Conservation (phyloP, 805 yeast species). For the Metschnikowia vanudenii region DNA sequence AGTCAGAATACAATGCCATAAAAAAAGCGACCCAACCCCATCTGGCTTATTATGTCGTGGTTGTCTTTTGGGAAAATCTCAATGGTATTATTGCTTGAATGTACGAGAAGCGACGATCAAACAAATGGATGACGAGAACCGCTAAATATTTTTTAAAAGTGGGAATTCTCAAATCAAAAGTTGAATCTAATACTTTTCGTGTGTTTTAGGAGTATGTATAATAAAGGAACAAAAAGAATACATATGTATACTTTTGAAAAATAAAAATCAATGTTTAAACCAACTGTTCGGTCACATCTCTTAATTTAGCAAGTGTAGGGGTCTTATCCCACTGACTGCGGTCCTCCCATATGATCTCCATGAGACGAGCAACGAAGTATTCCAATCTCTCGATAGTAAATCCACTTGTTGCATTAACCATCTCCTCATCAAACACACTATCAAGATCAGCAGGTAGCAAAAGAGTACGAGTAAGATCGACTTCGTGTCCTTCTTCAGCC, state of each 20-base stretch:
- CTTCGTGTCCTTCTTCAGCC: conserved; percentile 31
- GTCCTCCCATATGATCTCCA: conserved; percentile 72
- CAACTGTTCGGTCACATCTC: conserved; percentile 16
- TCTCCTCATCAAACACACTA: conserved; percentile 24
- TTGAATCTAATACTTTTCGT: neutral
- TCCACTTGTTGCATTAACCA: conserved; percentile 32
- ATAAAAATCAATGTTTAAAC: neutral
- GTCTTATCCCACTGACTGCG: conserved; percentile 50
- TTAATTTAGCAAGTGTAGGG: conserved; percentile 33
- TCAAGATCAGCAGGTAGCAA: conserved; percentile 21
- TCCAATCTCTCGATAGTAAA: conserved; percentile 40
- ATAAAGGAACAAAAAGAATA: neutral
- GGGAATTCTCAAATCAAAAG: neutral
- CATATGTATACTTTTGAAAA: neutral
- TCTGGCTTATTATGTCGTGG: neutral
- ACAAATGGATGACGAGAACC: neutral
- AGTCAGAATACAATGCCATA: neutral
- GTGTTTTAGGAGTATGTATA: conserved; percentile 1
- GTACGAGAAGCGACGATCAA: neutral
- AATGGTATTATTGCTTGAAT: neutral
- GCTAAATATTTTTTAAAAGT: neutral
- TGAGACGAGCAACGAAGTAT: conserved; percentile 55
- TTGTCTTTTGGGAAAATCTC: neutral
- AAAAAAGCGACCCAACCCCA: neutral
- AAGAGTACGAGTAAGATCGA: conserved; percentile 59